phyloP scores from a whole-genome alignment of 2,329 filamentous ascomycete genomes.

The Trematosphaeria pertusa region DNA sequence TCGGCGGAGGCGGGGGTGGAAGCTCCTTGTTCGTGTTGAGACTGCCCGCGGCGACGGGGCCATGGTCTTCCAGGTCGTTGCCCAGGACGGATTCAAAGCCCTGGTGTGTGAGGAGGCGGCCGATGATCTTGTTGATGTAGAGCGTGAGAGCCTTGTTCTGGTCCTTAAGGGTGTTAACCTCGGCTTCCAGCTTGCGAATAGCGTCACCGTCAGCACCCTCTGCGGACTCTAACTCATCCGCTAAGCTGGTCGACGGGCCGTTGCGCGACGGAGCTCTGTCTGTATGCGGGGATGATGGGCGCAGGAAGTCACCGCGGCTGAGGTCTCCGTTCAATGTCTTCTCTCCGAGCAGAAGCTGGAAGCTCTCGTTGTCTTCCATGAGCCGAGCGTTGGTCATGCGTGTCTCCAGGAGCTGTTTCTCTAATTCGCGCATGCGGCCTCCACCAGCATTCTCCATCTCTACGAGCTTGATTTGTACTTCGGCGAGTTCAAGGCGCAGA shows the following conservation, averaged over 20 bases:
- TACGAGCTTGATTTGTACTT: conserved; percentile 92
- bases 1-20: conserved; percentile 72
- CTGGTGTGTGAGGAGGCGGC: conserved; percentile 89
- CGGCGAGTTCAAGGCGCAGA: conserved; percentile 87
- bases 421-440: conserved; percentile 85
- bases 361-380: conserved; percentile 99
- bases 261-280: conserved; percentile 42
- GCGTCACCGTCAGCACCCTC: conserved; percentile 58
- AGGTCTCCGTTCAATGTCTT: conserved; percentile 96
- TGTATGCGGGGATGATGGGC: conserved; percentile 47
- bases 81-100: conserved; percentile 95
- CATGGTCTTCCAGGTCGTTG: conserved; percentile 63
- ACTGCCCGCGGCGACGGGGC: conserved; percentile 23
- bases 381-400: conserved; percentile 94
- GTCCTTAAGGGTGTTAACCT: conserved; percentile 82
- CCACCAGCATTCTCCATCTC: conserved; percentile 94
- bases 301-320: conserved; percentile 80
- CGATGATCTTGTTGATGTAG: conserved; percentile 99
- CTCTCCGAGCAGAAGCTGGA: conserved; percentile 91
- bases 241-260: conserved; percentile 54
- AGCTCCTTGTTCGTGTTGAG: conserved; percentile 81
- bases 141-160: conserved; percentile 96
- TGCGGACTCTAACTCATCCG: conserved; percentile 82
- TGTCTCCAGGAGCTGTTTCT: conserved; percentile 86
- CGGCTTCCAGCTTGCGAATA: conserved; percentile 74